Conservation (phyloP, 768 basidiomycete genomes). For the Termitomyces sp. region DNA sequence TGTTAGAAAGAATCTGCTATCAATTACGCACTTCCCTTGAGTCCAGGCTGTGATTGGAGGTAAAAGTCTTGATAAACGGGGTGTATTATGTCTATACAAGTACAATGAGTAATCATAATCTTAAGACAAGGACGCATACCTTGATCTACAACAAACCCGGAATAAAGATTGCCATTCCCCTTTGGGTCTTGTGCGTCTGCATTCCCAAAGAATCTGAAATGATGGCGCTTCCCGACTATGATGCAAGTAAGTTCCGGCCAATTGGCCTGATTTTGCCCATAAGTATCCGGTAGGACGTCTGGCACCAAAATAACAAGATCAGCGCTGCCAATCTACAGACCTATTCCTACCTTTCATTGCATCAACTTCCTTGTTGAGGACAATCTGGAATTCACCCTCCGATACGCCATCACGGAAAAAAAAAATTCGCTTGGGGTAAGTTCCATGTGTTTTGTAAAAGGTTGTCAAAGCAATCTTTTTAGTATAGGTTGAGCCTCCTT, state of each 20-base stretch:
- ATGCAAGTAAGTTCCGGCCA: slow-evolving; percentile 50
- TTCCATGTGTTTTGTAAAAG: slow-evolving; percentile 6
- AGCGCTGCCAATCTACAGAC: background rate
- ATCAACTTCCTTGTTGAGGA: slow-evolving; percentile 14
- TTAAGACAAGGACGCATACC: slow-evolving; percentile 5
- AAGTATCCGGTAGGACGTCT: slow-evolving; percentile 21
- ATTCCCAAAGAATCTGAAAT: slow-evolving; percentile 49
- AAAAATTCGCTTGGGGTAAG: slow-evolving; percentile 15
- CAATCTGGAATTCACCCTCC: slow-evolving; percentile 24
- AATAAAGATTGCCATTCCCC: slow-evolving; percentile 46
- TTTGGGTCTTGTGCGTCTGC: slow-evolving; percentile 35
- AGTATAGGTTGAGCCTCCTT: background rate
- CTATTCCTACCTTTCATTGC: slow-evolving; percentile 13
- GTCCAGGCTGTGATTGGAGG: slow-evolving; percentile 49
- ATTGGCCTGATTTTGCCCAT: slow-evolving; percentile 28
- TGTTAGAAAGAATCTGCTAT: background rate
- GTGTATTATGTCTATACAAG: slow-evolving; percentile 42
- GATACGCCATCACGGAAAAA: slow-evolving; percentile 28
- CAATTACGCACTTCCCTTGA: slow-evolving; percentile 39
- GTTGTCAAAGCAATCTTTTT: slow-evolving; percentile 9
- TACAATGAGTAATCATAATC: slow-evolving; percentile 10
- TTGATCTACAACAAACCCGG: slow-evolving; percentile 58
- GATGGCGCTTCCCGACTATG: slow-evolving; percentile 54
- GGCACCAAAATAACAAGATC: background rate
- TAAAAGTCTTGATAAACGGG: slow-evolving; percentile 59